phyloP scores from a whole-genome alignment of 2,329 filamentous ascomycete species.

The Fusarium palustre region DNA sequence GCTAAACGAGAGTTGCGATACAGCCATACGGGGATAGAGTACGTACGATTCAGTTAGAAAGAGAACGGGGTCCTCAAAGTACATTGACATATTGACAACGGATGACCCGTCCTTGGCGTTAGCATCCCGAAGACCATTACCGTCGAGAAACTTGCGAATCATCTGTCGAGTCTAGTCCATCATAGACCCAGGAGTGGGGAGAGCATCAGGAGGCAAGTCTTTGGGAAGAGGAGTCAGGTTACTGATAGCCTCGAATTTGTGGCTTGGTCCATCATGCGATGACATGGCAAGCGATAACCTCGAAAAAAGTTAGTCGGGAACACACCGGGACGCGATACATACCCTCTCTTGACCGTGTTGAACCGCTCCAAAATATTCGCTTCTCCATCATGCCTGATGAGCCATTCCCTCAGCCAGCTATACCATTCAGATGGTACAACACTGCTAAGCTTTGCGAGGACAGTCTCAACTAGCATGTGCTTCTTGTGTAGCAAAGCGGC shows the following conservation, averaged over 20 bases:
- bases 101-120: constrained; percentile 17
- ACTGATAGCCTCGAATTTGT: constrained; percentile 7
- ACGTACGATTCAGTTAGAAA: constrained; percentile 28
- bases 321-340: background rate
- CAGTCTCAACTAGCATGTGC: constrained; percentile 12
- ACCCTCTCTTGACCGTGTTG: constrained; percentile 4
- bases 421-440: constrained; percentile 19
- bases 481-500: constrained; percentile 5
- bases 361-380: constrained; percentile 3
- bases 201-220: background rate
- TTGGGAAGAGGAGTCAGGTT: constrained; percentile 12
- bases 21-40: background rate
- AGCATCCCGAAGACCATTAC: background rate
- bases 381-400: background rate
- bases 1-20: too few relatives aligned
- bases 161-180: constrained; percentile 28
- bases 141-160: background rate
- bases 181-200: background rate
- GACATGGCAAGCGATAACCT: constrained; percentile 1
- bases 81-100: constrained; percentile 29
- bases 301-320: background rate
- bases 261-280: background rate
- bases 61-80: constrained; percentile 18
- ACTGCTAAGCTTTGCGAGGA: background rate
- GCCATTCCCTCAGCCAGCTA: constrained; percentile 22